These are phyloP conservation scores for Volvox carteri DNA, from an alignment of 163 green algal genomes.

Conservation along the genomic window DNA sequence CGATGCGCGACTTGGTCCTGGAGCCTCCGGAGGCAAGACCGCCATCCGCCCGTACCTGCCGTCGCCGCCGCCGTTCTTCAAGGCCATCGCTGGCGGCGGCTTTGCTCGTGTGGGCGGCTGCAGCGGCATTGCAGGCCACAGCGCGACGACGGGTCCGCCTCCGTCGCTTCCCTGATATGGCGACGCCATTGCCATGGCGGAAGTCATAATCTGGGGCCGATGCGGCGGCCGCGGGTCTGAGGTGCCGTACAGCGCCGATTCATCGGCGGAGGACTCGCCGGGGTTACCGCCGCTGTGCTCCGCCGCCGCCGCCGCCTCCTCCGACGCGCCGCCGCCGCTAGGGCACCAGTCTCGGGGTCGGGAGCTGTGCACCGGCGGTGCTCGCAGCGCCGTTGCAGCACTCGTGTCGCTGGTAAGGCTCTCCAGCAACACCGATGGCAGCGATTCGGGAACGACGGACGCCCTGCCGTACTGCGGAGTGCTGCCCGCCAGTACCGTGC, in stretches of 20 bases:
- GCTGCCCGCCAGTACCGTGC: not conserved
- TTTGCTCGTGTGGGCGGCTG: constrained; percentile 19
- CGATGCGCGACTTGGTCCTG: not conserved
- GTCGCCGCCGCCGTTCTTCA: not conserved
- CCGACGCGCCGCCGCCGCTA: not conserved
- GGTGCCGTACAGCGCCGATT: not conserved
- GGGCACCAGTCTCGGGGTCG: not conserved
- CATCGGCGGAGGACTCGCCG: not conserved
- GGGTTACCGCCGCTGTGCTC: not conserved
- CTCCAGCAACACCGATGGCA: constrained; percentile 5
- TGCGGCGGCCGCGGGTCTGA: not conserved
- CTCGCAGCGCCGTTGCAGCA: not conserved
- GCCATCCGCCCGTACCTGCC: not conserved
- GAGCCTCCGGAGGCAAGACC: not conserved
- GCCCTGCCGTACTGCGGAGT: not conserved
- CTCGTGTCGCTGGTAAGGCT: not conserved
- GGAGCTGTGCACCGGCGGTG: constrained; percentile 28
- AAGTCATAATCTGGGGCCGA: constrained; percentile 1
- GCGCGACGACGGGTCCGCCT: not conserved
- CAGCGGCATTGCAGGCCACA: constrained; percentile 34
- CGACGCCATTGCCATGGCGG: not conserved
- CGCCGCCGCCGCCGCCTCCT: not conserved
- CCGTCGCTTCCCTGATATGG: not conserved
- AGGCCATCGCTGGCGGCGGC: not conserved
- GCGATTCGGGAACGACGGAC: not conserved